Conservation (phyloP, 2,329 filamentous ascomycete species). For the Bretziella fagacearum region DNA sequence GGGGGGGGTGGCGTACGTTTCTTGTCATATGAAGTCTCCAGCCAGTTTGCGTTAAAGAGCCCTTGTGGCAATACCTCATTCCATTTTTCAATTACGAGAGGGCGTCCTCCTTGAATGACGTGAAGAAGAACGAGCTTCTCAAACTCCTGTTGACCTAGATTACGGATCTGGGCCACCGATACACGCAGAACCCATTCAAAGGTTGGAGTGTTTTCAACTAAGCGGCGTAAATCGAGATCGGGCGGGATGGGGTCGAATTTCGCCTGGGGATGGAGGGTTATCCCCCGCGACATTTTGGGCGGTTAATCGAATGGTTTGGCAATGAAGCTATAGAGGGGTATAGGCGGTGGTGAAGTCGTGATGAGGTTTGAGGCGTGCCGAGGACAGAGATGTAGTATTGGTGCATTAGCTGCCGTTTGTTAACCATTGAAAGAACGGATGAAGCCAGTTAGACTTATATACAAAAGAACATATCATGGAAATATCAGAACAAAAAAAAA, state of each 20-base stretch:
- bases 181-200: conserved; percentile 79
- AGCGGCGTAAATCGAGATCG: conserved; percentile 55
- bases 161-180: conserved; percentile 58
- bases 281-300: too few relatives aligned
- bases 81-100: conserved; percentile 82
- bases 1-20: too few relatives aligned
- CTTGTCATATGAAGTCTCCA: conserved; percentile 59
- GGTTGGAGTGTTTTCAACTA: conserved; percentile 66
- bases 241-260: conserved; percentile 86
- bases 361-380: too few relatives aligned
- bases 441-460: too few relatives aligned
- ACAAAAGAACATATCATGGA: too few relatives aligned
- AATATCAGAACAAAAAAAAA: too few relatives aligned
- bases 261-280: conserved; percentile 55
- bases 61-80: conserved; percentile 54
- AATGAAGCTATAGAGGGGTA: too few relatives aligned
- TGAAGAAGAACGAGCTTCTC: conserved; percentile 72
- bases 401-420: too few relatives aligned
- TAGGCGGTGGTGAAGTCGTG: too few relatives aligned
- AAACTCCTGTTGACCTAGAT: conserved; percentile 60
- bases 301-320: too few relatives aligned
- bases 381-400: too few relatives aligned
- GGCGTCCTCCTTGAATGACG: conserved; percentile 71
- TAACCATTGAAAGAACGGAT: too few relatives aligned
- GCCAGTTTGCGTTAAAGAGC: conserved; percentile 67